Base-by-base conservation (phyloP, 164 flowering plant species). In the Nelumbo lutea region DNA sequence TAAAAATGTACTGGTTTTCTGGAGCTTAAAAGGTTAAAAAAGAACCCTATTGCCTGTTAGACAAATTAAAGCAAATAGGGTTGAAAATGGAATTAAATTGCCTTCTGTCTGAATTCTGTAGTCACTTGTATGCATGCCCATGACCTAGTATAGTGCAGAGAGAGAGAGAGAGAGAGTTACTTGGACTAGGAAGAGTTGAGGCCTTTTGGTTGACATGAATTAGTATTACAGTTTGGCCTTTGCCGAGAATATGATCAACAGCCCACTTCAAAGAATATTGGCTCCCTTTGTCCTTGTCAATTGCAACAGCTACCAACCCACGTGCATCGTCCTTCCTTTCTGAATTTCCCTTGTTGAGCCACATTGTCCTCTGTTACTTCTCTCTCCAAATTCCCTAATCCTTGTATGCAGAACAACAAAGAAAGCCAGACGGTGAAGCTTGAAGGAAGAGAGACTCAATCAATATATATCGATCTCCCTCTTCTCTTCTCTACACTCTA, bases 211-310 rank as follows among this genome's bases (percentile, higher is more conserved):
- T 77, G 70, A 93, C 90, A 84, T 93, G 98, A 51, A 93, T 44
- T 39, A 93, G 80, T 4, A 79, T 62, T 0, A 89, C 60, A 42
- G 83, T 71, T 66, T 86, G 84, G 66, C 90, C 89, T 42, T 66
- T 80, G 59, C 4, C 38, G 10, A 87, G 75, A 62, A 88, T 71
- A 69, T 86, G 69, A 38, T 89, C 90, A 45, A 80, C 73, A 42
- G 91, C 83, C 96, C 96, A 92, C 83, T 82, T 92, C 65, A 90
- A 67, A n/a, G 96, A 91, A 70, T 62, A 64, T 70, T 86, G 90
- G 84, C 98, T 92, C 7, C 84, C 72, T 65, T 86, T 88, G 67
- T 89, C 94, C 48, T 71, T 87, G 75, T 93, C 95, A 41, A 93
- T 81, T 5, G 95, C 96, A 59, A 93, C 91, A 14, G 88, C 96